Percentiles rank a stretch among this genome's conserved stretches.
These are phyloP conservation scores for Ceratocystis ficicola DNA, from an alignment of 2,329 filamentous ascomycete species.

Conservation along the genomic window DNA sequence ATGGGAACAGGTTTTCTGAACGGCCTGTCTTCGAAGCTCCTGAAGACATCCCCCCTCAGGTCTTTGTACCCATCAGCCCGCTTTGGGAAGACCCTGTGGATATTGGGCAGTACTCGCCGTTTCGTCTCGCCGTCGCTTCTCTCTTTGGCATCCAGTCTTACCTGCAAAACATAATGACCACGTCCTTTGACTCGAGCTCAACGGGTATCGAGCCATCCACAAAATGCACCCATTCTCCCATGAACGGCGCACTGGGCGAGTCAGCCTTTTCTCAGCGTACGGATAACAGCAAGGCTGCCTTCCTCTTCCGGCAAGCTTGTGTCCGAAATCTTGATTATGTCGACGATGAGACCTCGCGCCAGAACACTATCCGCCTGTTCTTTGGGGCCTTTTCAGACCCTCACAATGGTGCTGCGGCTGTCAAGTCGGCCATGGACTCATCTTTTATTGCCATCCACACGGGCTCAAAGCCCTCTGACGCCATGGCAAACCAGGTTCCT, in stretches of 20 bases:
- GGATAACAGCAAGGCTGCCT: slow-evolving; percentile 15
- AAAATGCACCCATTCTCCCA: slow-evolving; percentile 15
- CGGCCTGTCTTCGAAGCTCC: not conserved
- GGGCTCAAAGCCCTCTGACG: not conserved
- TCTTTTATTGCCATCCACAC: slow-evolving; percentile 19
- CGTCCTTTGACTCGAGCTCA: slow-evolving; percentile 11
- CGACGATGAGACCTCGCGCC: not conserved
- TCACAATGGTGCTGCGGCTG: slow-evolving; percentile 1
- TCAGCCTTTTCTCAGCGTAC: slow-evolving; percentile 13
- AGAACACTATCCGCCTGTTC: slow-evolving; percentile 18
- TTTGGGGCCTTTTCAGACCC: slow-evolving; percentile 16
- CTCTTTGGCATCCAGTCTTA: slow-evolving; percentile 17
- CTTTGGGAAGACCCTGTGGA: slow-evolving; percentile 5
- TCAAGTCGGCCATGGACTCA: slow-evolving; percentile 19
- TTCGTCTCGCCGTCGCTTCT: slow-evolving; percentile 18
- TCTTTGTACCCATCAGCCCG: slow-evolving; percentile 17
- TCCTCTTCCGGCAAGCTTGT: slow-evolving; percentile 18
- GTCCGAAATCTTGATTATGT: slow-evolving; percentile 12
- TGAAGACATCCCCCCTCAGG: not conserved
- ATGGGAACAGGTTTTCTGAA: slow-evolving; percentile 12
- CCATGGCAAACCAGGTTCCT: slow-evolving; percentile 16
- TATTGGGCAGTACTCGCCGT: slow-evolving; percentile 21
- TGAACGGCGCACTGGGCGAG: slow-evolving; percentile 14
- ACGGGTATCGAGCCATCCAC: not conserved
- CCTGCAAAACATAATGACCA: slow-evolving; percentile 15